Evolutionary conservation across 2,329 filamentous ascomycete species (phyloP).

Genomic region (Dactylellina leptospora): DNA sequence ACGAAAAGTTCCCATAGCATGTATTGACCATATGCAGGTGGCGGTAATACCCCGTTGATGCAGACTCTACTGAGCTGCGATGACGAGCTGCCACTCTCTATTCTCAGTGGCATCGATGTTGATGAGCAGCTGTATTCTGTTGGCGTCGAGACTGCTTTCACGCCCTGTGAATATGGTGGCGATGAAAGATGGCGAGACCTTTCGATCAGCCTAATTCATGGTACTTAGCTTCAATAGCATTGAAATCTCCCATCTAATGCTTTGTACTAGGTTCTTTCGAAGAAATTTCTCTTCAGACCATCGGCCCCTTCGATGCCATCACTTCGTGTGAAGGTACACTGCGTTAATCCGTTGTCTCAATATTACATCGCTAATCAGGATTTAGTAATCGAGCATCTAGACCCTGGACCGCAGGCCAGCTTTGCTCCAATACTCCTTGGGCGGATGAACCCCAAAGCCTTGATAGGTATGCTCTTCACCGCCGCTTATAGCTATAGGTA

Average conservation of each 20-base stretch:
- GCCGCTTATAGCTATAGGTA: too few relatives aligned
- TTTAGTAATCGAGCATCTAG: constrained; percentile 57
- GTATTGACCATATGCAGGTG: constrained; percentile 19
- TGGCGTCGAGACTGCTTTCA: constrained; percentile 52
- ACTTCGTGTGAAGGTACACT: constrained; percentile 56
- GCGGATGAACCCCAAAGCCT: constrained; percentile 54
- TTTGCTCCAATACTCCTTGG: constrained; percentile 55
- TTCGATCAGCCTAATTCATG: constrained; percentile 55
- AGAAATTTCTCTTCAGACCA: constrained; percentile 37
- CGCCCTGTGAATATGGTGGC: constrained; percentile 38
- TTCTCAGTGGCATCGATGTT: constrained; percentile 56
- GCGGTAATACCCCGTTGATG: constrained; percentile 54
- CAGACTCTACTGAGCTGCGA: constrained; percentile 55
- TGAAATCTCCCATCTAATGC: background rate
- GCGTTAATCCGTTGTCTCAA: constrained; percentile 4
- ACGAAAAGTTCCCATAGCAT: background rate
- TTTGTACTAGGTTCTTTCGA: constrained; percentile 53
- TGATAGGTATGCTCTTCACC: constrained; percentile 11
- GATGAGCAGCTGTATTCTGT: constrained; percentile 48
- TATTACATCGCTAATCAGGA: background rate
- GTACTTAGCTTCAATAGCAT: constrained; percentile 19
- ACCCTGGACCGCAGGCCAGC: constrained; percentile 54
- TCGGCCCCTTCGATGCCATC: constrained; percentile 55
- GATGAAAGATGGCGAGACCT: constrained; percentile 55
- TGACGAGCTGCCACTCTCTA: constrained; percentile 55